Evolutionary conservation across 768 basidiomycete genomes (phyloP).

Genomic region (Boletus subparvulus): DNA sequence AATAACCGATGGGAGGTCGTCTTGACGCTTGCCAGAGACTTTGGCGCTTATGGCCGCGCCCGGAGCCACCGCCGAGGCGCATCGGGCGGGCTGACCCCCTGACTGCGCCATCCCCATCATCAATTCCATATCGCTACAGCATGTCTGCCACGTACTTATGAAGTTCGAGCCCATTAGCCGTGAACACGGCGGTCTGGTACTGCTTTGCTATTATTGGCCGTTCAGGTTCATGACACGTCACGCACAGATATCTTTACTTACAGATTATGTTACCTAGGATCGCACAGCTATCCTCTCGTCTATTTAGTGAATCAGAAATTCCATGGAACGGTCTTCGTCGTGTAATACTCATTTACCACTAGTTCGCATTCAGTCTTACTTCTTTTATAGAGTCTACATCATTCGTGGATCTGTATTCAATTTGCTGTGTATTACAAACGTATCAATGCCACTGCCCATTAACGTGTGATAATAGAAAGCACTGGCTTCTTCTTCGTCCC

Average conservation of each 20-base stretch:
- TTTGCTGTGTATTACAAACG: background rate
- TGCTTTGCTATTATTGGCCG: constrained; percentile 3
- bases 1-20: constrained; percentile 42
- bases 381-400: background rate
- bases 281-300: background rate
- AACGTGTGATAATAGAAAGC: background rate
- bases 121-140: constrained; percentile 3
- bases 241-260: constrained; percentile 3
- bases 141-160: background rate
- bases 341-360: background rate
- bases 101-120: background rate
- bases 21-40: constrained; percentile 45
- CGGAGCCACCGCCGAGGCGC: background rate
- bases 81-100: background rate
- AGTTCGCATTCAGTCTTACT: background rate
- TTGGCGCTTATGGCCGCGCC: constrained; percentile 3
- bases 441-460: background rate
- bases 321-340: background rate
- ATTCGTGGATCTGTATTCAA: constrained; percentile 2
- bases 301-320: constrained; percentile 9
- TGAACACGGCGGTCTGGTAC: constrained; percentile 10
- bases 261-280: constrained; percentile 10
- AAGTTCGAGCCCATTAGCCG: background rate
- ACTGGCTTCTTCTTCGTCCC: background rate
- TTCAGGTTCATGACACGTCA: background rate